A percentile compares a stretch with the other conserved stretches of the same genome.
phyloP scores from a whole-genome alignment of 1,284 basidiomycete species.

The Trametes sp. region DNA sequence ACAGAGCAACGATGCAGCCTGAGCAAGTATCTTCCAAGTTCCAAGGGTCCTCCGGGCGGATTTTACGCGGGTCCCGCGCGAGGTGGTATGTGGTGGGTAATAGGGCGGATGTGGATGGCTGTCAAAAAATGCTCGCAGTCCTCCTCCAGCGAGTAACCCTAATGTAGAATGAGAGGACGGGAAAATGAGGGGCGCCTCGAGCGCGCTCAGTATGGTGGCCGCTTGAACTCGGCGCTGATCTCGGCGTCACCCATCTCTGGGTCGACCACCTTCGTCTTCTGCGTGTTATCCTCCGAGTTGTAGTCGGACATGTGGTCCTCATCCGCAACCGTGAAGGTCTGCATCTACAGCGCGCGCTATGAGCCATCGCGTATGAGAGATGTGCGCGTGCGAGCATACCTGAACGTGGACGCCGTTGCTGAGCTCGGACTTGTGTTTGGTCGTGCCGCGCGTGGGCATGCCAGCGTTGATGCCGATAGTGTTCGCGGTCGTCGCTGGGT shows the following conservation, averaged over 20 bases:
- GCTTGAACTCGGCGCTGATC: constrained; percentile 41
- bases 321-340: constrained; percentile 41
- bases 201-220: constrained; percentile 33
- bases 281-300: constrained; percentile 48
- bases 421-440: constrained; percentile 41
- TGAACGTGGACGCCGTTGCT: constrained; percentile 58
- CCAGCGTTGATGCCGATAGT: constrained; percentile 11
- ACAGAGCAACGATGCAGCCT: constrained; percentile 13
- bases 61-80: not conserved
- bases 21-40: constrained; percentile 1
- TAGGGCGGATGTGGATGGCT: not conserved
- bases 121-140: not conserved
- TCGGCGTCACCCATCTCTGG: constrained; percentile 34
- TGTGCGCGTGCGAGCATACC: constrained; percentile 41
- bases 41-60: not conserved
- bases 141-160: not conserved
- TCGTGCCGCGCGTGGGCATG: constrained; percentile 30
- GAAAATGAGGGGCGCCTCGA: not conserved
- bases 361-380: not conserved
- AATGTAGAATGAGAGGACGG: constrained; percentile 1
- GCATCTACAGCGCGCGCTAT: constrained; percentile 33
- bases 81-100: not conserved
- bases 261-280: constrained; percentile 52
- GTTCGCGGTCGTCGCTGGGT: constrained; percentile 15
- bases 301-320: constrained; percentile 32